Base-by-base conservation (phyloP, 192 early-diverging fungal genomes). In the Pilobolus umbonatus region DNA sequence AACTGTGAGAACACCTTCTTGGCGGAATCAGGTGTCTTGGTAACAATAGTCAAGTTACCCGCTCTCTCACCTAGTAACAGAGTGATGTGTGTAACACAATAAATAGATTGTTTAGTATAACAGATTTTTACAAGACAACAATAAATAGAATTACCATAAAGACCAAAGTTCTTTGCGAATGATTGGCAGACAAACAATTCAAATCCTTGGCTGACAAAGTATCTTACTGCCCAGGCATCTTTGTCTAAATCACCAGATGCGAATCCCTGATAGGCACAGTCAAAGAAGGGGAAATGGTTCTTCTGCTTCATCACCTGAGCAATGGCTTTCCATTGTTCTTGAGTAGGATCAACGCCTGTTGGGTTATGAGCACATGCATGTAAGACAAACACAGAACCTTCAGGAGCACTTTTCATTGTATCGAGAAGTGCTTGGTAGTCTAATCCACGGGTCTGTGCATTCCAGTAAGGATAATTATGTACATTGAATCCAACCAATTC, bases 291-390 rank as follows among this genome's bases (percentile, higher is more conserved):
- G 67, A 98, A 90, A 65, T 92, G 94, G 0, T 42, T 46, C 25
- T 62, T 40, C 61, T 74, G 80, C 26, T 75, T 72, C 71, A 93
- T 86, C 11, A 91, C 82, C 24, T 87, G 83, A 24, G 95, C 94
- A 58, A 99, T 95, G 46, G 75, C 68, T 72, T 85, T 85, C 96
- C 96, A 99, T 72, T 99, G 91, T 50, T 88, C 92, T 19, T 80
- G 77, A 1, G 95, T 91, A 22, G 96, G 96, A 67, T 99, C 96
- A 36, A 99, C 93, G 69, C 96, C 96, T 0, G 96, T 99, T 28
- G 96, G 96, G 82, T 99, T 99, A 76, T 99, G 96, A 17, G 96
- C 96, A 64, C 96, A 99, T 8, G 93, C 89, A 75, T 99, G 96
- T 21, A 99, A 69, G 47, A 96, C 70, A 54, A 99, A 71, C 64